phyloP scores from a whole-genome alignment of 2,329 filamentous ascomycete species.

The Epicoccum nigrum region DNA sequence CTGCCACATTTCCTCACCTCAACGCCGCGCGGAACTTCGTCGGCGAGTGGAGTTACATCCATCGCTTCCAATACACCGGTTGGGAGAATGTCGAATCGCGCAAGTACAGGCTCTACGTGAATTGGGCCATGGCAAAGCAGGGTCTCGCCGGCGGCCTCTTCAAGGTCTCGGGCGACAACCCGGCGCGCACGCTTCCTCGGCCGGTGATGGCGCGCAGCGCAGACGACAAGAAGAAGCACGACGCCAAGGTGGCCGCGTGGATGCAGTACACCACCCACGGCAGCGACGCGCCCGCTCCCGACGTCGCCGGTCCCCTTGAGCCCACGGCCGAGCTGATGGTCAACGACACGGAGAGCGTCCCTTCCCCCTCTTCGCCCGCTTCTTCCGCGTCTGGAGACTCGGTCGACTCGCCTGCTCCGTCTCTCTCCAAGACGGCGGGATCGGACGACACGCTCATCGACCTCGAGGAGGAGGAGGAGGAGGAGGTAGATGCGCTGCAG shows the following conservation, averaged over 20 bases:
- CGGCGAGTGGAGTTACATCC: background rate
- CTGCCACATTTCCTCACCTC: background rate
- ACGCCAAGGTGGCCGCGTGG: background rate
- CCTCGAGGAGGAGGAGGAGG: background rate
- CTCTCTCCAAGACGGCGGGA: background rate
- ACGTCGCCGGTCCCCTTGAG: no score
- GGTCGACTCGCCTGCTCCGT: no score
- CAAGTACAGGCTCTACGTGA: slow-evolving; percentile 7
- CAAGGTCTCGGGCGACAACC: background rate
- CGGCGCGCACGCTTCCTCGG: background rate
- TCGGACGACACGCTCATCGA: background rate
- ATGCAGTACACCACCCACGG: no score
- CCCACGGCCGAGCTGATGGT: background rate
- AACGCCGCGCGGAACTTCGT: slow-evolving; percentile 17
- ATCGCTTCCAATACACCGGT: slow-evolving; percentile 2
- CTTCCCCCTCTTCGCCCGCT: no score
- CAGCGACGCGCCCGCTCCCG: no score
- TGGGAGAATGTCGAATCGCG: slow-evolving; percentile 3
- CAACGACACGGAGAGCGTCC: no score
- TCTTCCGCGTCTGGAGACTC: no score
- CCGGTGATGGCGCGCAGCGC: no score
- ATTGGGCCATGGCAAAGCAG: slow-evolving; percentile 10
- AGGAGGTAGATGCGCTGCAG: background rate
- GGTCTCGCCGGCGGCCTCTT: slow-evolving; percentile 6
- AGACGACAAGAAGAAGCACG: background rate